Conservation (phyloP, 2,329 filamentous ascomycete genomes). For the Aspergillus pseudoviridinutans region DNA sequence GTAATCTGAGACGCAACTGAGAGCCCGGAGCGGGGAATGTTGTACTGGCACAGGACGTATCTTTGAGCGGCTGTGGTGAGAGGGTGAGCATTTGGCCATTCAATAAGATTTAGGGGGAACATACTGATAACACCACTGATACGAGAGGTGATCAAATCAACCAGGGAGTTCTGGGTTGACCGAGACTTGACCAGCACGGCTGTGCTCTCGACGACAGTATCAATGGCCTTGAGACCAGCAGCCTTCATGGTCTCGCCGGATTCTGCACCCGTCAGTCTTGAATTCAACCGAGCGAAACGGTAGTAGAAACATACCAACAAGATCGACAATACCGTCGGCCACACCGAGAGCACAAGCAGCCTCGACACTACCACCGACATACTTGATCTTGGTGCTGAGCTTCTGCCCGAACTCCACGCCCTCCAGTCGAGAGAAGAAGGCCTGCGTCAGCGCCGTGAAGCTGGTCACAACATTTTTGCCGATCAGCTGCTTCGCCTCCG, state of each 20-base stretch:
- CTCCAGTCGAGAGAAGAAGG: constrained; percentile 82
- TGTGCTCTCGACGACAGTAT: constrained; percentile 83
- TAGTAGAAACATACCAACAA: constrained; percentile 71
- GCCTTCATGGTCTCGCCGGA: constrained; percentile 98
- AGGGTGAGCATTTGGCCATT: not conserved
- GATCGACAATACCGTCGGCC: constrained; percentile 93
- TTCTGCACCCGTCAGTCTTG: constrained; percentile 51
- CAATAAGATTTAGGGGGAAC: constrained; percentile 18
- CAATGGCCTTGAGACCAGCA: constrained; percentile 87
- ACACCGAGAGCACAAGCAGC: constrained; percentile 93
- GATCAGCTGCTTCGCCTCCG: constrained; percentile 69
- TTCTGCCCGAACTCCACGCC: constrained; percentile 27
- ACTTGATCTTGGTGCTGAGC: constrained; percentile 82
- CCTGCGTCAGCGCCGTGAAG: constrained; percentile 78
- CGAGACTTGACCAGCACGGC: constrained; percentile 91
- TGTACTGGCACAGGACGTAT: constrained; percentile 95
- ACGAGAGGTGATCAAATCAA: constrained; percentile 78
- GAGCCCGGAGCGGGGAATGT: constrained; percentile 71
- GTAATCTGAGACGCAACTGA: constrained; percentile 69
- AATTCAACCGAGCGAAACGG: constrained; percentile 2
- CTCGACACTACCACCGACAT: constrained; percentile 93
- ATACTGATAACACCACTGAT: constrained; percentile 87
- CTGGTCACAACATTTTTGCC: constrained; percentile 94
- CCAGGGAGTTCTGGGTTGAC: constrained; percentile 72
- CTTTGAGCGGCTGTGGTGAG: constrained; percentile 66